These are phyloP conservation scores for Dorcoceras hygrometricum DNA, from an alignment of 257 asterid genomes.

Conservation along the genomic window DNA sequence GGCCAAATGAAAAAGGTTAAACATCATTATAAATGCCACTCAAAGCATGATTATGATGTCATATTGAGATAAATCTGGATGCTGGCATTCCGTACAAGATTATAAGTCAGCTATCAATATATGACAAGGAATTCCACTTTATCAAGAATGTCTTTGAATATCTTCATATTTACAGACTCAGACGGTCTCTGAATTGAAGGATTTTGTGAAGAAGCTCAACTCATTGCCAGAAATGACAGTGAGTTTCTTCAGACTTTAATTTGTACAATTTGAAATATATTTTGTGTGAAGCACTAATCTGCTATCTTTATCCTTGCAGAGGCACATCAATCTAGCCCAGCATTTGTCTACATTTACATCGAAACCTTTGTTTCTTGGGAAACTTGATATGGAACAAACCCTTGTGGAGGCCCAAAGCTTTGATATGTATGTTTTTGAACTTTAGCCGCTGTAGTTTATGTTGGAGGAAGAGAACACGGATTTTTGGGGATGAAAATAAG, in stretches of 20 bases:
- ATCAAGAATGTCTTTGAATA: constrained; percentile 20
- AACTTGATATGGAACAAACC: constrained; percentile 95
- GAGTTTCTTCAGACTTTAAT: constrained; percentile 43
- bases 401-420: constrained; percentile 90
- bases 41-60: constrained; percentile 9
- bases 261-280: constrained; percentile 14
- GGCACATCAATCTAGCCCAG: constrained; percentile 97
- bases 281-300: constrained; percentile 25
- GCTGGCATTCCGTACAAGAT: no score
- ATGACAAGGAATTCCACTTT: constrained; percentile 7
- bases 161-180: constrained; percentile 61
- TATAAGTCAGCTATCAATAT: no score
- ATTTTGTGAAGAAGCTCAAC: constrained; percentile 96
- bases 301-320: constrained; percentile 48
- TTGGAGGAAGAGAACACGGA: no score
- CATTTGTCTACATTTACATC: constrained; percentile 84
- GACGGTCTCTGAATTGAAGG: constrained; percentile 91
- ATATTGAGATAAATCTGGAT: constrained; percentile 17
- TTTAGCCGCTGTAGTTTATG: constrained; percentile 5
- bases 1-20: constrained; percentile 6
- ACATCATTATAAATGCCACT: neutral
- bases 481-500: no score
- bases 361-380: constrained; percentile 75
- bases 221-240: constrained; percentile 98
- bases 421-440: constrained; percentile 63